Conservation (phyloP, 23 red algal genomes). For the Gracilariopsis chorda region DNA sequence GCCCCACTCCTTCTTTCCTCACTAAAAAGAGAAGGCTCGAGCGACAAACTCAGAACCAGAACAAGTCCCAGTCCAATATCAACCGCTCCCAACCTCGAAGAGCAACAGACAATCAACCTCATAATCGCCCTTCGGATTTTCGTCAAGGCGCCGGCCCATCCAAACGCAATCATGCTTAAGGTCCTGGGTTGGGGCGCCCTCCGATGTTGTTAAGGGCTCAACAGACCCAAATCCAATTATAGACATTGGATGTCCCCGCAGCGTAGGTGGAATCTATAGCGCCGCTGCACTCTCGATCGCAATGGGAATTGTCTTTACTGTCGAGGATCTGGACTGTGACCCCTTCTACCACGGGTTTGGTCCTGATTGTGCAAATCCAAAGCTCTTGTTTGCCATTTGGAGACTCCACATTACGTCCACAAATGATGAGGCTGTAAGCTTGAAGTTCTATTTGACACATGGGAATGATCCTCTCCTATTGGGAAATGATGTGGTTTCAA, state of each 20-base stretch:
- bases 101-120: too few relatives aligned
- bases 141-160: too few relatives aligned
- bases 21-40: too few relatives aligned
- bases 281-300: background rate
- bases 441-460: background rate
- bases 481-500: background rate
- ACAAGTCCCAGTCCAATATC: too few relatives aligned
- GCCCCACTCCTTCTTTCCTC: too few relatives aligned
- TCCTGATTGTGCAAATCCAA: background rate
- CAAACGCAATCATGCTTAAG: too few relatives aligned
- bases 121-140: too few relatives aligned
- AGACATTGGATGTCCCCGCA: background rate
- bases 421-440: background rate
- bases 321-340: background rate
- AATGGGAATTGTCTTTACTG: background rate
- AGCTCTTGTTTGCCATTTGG: background rate
- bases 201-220: too few relatives aligned
- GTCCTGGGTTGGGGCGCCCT: too few relatives aligned
- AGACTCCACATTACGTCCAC: background rate
- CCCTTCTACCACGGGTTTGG: conserved; percentile 8
- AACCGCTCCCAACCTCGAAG: too few relatives aligned
- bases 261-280: background rate
- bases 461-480: background rate
- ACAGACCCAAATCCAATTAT: background rate
- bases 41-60: too few relatives aligned